phyloP scores from a whole-genome alignment of 2,329 filamentous ascomycete genomes.

The Aspergillus sp. region DNA sequence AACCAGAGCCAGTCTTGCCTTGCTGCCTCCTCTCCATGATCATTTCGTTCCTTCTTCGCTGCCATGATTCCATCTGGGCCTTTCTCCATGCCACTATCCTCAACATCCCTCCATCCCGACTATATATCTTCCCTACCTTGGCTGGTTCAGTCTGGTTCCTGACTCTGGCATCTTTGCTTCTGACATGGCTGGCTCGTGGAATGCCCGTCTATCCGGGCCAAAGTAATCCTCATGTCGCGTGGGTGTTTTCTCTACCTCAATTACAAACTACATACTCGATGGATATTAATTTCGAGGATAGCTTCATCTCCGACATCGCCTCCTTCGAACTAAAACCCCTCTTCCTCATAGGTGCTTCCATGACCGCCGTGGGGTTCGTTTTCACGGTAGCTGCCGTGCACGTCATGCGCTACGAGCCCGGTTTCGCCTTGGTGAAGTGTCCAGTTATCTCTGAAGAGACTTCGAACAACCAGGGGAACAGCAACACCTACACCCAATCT shows the following conservation, averaged over 20 bases:
- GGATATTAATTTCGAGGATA: not conserved
- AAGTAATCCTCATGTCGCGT: slow-evolving; percentile 22
- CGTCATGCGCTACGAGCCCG: slow-evolving; percentile 26
- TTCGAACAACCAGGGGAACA: not conserved
- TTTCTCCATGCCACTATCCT: slow-evolving; percentile 23
- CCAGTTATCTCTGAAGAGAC: not conserved
- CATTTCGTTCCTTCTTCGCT: slow-evolving; percentile 10
- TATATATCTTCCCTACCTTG: slow-evolving; percentile 22
- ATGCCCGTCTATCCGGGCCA: slow-evolving; percentile 25
- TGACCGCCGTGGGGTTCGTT: slow-evolving; percentile 24
- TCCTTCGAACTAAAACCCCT: slow-evolving; percentile 26
- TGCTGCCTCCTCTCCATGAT: slow-evolving; percentile 3
- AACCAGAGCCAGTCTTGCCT: not conserved
- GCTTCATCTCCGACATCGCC: slow-evolving; percentile 28
- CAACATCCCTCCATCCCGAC: slow-evolving; percentile 25
- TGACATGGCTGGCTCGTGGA: slow-evolving; percentile 23
- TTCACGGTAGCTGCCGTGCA: slow-evolving; percentile 24
- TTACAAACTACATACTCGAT: not conserved
- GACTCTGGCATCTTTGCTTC: slow-evolving; percentile 21
- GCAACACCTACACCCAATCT: too few relatives aligned
- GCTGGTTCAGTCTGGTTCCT: slow-evolving; percentile 25
- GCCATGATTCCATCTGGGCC: slow-evolving; percentile 21
- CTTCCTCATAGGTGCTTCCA: slow-evolving; percentile 24
- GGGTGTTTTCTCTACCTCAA: not conserved
- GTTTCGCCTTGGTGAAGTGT: slow-evolving; percentile 19